phyloP scores from a whole-genome alignment of 2,329 filamentous ascomycete genomes.

The Aureobasidium sp. region DNA sequence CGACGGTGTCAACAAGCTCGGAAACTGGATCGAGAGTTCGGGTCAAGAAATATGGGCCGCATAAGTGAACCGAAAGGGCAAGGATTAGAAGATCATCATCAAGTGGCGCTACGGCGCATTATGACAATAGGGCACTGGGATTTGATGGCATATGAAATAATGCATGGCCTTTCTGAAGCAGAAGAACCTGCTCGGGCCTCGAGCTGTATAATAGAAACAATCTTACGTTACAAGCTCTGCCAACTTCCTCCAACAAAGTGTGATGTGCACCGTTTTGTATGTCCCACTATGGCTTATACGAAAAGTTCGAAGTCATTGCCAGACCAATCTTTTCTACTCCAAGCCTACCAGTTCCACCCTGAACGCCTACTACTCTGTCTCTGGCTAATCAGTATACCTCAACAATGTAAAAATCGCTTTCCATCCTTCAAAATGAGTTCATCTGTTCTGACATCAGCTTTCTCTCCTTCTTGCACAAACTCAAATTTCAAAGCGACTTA shows the following conservation, averaged over 20 bases:
- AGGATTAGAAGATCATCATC: slow-evolving; percentile 4
- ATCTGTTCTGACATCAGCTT: not conserved
- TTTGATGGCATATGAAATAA: slow-evolving; percentile 12
- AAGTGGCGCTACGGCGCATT: slow-evolving; percentile 9
- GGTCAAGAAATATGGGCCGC: slow-evolving; percentile 96
- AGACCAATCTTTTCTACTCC: not conserved
- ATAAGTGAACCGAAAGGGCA: not conserved
- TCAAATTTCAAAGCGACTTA: slow-evolving; percentile 32
- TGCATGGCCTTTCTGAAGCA: slow-evolving; percentile 1
- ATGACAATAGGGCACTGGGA: slow-evolving; percentile 3
- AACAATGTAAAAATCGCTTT: no score
- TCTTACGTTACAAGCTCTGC: not conserved
- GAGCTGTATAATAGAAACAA: slow-evolving; percentile 10
- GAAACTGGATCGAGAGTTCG: slow-evolving; percentile 91
- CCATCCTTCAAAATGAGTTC: not conserved
- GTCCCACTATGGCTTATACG: not conserved
- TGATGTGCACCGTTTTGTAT: not conserved
- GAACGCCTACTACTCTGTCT: not conserved
- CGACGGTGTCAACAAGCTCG: slow-evolving; percentile 86
- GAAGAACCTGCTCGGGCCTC: not conserved
- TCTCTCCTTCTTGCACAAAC: no score
- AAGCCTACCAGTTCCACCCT: not conserved
- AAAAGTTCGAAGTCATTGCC: not conserved
- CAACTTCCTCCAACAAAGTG: not conserved
- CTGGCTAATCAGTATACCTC: no score